These are phyloP conservation scores for Eugenia klotzschiana DNA, from an alignment of 441 rosid genomes.

Conservation along the genomic window DNA sequence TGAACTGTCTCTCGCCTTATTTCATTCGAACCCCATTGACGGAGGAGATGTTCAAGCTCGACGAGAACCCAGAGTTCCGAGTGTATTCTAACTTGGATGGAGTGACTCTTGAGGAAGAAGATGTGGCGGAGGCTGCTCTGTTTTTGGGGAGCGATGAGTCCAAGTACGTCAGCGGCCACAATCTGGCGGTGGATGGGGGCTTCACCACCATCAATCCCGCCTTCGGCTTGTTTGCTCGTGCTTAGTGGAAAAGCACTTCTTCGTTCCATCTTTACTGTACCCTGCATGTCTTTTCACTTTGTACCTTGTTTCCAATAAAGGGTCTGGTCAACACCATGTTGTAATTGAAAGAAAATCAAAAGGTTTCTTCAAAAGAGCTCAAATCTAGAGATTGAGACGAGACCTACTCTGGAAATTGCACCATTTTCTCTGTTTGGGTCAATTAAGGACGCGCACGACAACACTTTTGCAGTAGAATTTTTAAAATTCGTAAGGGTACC, in stretches of 20 bases:
- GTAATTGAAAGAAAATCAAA: too few species aligned
- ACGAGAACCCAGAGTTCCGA: background rate
- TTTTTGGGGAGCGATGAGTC: constrained; percentile 9
- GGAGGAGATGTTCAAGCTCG: background rate
- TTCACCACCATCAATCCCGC: constrained; percentile 1
- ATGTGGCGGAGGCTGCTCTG: constrained; percentile 6
- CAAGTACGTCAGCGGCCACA: constrained; percentile 9
- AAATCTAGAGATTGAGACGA: background rate
- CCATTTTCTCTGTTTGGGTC: background rate
- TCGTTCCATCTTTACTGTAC: rapidly evolving
- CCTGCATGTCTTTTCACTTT: background rate
- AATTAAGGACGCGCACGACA: too few species aligned
- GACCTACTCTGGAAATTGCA: background rate
- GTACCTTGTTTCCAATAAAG: background rate
- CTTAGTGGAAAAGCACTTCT: background rate
- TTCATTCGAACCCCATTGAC: background rate
- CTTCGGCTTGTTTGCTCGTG: background rate
- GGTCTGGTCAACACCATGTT: background rate
- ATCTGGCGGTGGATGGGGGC: constrained; percentile 8
- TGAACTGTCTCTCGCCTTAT: constrained; percentile 6
- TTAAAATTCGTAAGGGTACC: too few species aligned
- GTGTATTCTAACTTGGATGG: constrained; percentile 6
- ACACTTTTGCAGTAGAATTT: too few species aligned
- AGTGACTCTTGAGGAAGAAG: background rate
- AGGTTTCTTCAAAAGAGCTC: too few species aligned